Conservation (phyloP, 305 asterid genomes). For the Fraxinus angustifolia region DNA sequence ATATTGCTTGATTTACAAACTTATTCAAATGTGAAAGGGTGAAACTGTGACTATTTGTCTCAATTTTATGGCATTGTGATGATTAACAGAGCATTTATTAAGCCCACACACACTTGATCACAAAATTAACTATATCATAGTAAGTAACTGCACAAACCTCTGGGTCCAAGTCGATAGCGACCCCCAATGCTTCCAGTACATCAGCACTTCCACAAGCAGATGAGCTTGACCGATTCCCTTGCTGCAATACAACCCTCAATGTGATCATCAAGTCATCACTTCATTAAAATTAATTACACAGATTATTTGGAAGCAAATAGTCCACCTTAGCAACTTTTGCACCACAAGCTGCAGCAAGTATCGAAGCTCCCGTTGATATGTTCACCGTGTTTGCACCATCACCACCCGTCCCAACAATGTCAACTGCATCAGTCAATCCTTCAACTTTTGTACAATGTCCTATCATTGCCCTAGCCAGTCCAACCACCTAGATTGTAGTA, state of each 20-base stretch:
- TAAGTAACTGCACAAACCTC: constrained; percentile 41
- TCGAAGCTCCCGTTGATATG: constrained; percentile 80
- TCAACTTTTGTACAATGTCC: constrained; percentile 55
- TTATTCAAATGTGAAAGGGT: background rate
- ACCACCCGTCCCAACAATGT: constrained; percentile 86
- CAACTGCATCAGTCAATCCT: constrained; percentile 61
- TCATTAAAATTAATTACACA: background rate
- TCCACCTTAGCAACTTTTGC: constrained; percentile 76
- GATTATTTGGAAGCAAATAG: background rate
- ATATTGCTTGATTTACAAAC: background rate
- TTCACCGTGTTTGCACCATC: constrained; percentile 85
- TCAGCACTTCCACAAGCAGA: constrained; percentile 92
- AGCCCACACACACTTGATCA: background rate
- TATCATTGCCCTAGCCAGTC: constrained; percentile 78
- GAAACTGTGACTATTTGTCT: background rate
- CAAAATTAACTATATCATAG: background rate
- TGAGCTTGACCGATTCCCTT: constrained; percentile 90
- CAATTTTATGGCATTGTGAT: background rate
- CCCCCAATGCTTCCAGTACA: constrained; percentile 72
- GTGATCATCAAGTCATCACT: background rate
- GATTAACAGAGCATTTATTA: background rate
- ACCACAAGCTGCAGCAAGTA: constrained; percentile 89
- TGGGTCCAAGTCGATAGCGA: constrained; percentile 57
- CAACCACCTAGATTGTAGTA: constrained; percentile 50
- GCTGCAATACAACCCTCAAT: constrained; percentile 37